Evolutionary conservation across 768 basidiomycete species (phyloP).

Genomic region (Suillus weaverae): DNA sequence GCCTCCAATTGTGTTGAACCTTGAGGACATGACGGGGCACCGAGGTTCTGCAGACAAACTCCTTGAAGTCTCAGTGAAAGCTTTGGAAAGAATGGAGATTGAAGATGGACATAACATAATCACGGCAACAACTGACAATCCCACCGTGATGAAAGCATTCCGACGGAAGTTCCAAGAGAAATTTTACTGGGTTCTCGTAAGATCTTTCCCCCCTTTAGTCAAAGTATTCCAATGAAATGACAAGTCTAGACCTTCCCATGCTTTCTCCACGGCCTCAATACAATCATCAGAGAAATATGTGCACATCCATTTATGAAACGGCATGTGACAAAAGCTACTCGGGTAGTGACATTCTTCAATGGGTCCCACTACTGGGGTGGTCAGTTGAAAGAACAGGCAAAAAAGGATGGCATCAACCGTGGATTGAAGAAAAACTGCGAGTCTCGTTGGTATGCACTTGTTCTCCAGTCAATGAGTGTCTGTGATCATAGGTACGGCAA

Average conservation of each 20-base stretch:
- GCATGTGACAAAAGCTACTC: not conserved
- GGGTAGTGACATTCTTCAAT: conserved; percentile 34
- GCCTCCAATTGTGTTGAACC: conserved; percentile 23
- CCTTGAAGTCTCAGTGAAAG: no score
- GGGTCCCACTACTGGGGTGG: conserved; percentile 36
- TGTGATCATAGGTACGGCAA: no score
- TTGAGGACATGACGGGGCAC: conserved; percentile 25
- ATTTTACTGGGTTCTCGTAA: no score
- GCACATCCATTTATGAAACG: conserved; percentile 24
- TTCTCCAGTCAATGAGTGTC: no score
- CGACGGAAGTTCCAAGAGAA: conserved; percentile 11
- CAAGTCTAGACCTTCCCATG: conserved; percentile 26
- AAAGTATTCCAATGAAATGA: conserved; percentile 21
- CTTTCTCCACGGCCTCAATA: conserved; percentile 34
- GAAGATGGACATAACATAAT: conserved; percentile 21
- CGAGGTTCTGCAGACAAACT: conserved; percentile 24
- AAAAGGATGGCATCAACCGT: conserved; percentile 12
- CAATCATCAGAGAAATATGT: conserved; percentile 29
- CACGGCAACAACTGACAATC: conserved; percentile 32
- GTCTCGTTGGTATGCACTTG: no score
- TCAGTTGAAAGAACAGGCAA: conserved; percentile 25
- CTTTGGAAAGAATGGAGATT: conserved; percentile 7
- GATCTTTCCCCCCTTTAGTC: not conserved
- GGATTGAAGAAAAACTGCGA: no score
- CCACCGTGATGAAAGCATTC: conserved; percentile 31